phyloP scores from a whole-genome alignment of 345 rosid genomes.

The Citropsis articulata region DNA sequence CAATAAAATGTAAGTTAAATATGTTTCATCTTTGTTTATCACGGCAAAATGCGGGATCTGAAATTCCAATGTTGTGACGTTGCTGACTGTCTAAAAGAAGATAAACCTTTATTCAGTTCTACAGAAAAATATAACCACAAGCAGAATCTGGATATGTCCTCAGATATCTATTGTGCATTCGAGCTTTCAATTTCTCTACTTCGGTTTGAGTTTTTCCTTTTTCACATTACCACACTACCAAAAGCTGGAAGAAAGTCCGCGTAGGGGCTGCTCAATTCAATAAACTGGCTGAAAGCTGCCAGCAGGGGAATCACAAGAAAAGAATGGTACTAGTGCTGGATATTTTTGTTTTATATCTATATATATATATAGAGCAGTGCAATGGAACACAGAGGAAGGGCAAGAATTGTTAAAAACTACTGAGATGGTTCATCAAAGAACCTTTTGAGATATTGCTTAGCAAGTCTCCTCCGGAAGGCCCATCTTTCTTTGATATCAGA shows the following conservation, averaged over 20 bases:
- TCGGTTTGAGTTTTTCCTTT: background rate
- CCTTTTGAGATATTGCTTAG: slow-evolving; percentile 36
- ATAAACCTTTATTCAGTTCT: background rate
- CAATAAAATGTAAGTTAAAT: background rate
- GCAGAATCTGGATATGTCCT: background rate
- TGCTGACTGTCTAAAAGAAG: background rate
- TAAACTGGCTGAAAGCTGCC: background rate
- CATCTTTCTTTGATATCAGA: slow-evolving; percentile 72
- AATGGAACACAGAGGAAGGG: background rate
- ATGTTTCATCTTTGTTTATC: background rate
- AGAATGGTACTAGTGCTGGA: background rate
- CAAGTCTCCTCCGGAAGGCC: slow-evolving; percentile 54
- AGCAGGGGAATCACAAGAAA: background rate
- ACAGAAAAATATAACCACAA: background rate
- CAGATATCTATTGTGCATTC: background rate
- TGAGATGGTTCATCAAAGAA: slow-evolving; percentile 9
- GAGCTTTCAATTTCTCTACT: background rate
- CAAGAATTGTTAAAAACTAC: background rate
- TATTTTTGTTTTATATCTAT: background rate
- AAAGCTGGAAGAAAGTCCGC: background rate
- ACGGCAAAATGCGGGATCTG: no score
- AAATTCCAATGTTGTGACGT: background rate
- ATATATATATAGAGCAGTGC: background rate
- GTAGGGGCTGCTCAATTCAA: background rate
- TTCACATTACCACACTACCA: background rate